phyloP scores from a whole-genome alignment of 306 rosid species.

The Dicorynia guianensis region DNA sequence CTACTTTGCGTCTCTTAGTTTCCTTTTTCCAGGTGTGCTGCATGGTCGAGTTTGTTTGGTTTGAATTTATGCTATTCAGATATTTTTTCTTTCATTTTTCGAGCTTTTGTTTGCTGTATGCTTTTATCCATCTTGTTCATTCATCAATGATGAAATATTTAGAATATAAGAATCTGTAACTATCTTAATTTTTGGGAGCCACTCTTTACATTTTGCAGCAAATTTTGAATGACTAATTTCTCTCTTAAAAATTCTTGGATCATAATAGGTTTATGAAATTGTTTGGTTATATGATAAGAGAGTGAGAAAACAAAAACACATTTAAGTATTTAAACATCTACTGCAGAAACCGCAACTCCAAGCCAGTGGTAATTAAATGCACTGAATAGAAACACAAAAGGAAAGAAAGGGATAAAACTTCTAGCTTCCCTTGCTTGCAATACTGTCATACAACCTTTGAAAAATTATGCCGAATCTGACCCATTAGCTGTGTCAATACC shows the following conservation, averaged over 20 bases:
- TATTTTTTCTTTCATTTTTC: neutral
- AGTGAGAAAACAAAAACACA: neutral
- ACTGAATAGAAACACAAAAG: neutral
- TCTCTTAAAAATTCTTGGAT: slow-evolving; percentile 35
- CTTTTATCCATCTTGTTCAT: slow-evolving; percentile 13
- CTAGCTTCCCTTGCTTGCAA: slow-evolving; percentile 18
- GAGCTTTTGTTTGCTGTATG: slow-evolving; percentile 12
- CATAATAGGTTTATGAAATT: slow-evolving; percentile 4
- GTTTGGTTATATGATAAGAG: slow-evolving; percentile 18
- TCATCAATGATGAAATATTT: slow-evolving; percentile 1
- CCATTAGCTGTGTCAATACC: slow-evolving; percentile 48
- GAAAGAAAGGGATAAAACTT: neutral
- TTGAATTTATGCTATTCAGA: slow-evolving; percentile 33
- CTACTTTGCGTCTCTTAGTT: slow-evolving; percentile 33
- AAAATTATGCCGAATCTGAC: slow-evolving; percentile 53
- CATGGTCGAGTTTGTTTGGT: slow-evolving; percentile 39
- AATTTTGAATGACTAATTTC: slow-evolving; percentile 7
- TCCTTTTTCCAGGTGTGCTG: slow-evolving; percentile 33
- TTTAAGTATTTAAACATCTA: neutral
- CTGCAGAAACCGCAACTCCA: neutral
- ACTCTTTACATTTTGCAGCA: neutral
- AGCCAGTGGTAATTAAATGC: slow-evolving; percentile 5
- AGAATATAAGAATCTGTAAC: neutral
- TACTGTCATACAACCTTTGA: slow-evolving; percentile 44
- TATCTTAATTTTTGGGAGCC: slow-evolving; percentile 27